Evolutionary conservation across 805 yeast species (phyloP).

Genomic region (Sugiyamaella marilandica): DNA sequence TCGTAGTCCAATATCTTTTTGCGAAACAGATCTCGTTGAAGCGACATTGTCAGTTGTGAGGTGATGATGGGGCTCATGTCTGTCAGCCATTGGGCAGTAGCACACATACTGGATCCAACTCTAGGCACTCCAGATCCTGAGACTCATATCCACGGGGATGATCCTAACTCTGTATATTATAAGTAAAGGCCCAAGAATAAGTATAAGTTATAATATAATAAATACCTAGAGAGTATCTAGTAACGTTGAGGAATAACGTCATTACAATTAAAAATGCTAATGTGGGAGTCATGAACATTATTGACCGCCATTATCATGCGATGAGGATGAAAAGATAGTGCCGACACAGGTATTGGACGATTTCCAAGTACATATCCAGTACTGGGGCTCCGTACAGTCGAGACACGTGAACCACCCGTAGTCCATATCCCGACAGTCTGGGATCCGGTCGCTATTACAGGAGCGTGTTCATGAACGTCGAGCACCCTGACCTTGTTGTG

Average conservation of each 20-base stretch:
- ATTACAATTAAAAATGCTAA: slow-evolving; percentile 28
- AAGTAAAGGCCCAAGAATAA: too few relatives aligned
- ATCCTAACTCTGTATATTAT: too few relatives aligned
- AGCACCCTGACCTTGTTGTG: slow-evolving; percentile 54
- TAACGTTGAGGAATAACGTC: not conserved
- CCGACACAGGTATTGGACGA: slow-evolving; percentile 49
- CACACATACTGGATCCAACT: too few relatives aligned
- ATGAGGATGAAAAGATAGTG: slow-evolving; percentile 84
- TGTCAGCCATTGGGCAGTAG: too few relatives aligned
- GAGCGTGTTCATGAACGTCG: slow-evolving; percentile 94
- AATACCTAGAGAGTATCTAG: not conserved
- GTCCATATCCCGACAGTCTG: slow-evolving; percentile 77
- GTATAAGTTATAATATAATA: not conserved
- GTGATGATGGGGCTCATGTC: too few relatives aligned
- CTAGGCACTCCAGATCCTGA: too few relatives aligned
- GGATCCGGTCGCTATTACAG: slow-evolving; percentile 84
- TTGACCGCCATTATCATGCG: slow-evolving; percentile 87
- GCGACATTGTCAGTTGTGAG: not conserved
- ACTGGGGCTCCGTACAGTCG: slow-evolving; percentile 49
- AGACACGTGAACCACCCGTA: slow-evolving; percentile 70
- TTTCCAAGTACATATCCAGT: slow-evolving; percentile 31
- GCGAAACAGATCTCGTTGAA: slow-evolving; percentile 17
- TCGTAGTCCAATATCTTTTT: slow-evolving; percentile 15
- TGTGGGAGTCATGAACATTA: slow-evolving; percentile 69
- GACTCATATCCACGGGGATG: too few relatives aligned